Percentiles rank a stretch among this genome's conserved stretches.
Evolutionary conservation across 768 basidiomycete genomes (phyloP).

Genomic region (Dendrothele bispora): DNA sequence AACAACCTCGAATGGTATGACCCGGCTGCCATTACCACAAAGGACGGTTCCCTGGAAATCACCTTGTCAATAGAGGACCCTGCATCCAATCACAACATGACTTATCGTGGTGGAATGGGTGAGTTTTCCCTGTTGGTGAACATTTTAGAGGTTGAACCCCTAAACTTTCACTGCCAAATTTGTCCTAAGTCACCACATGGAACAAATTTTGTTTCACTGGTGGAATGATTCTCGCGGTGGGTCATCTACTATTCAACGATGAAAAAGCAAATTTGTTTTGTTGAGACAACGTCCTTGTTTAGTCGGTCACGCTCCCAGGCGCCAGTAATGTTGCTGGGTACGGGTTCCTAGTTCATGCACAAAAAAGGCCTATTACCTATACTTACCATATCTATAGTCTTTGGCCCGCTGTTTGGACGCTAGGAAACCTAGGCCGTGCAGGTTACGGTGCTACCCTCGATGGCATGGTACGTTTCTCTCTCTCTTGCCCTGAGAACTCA

Average conservation of each 20-base stretch:
- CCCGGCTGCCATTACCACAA: constrained; percentile 64
- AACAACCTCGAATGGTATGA: constrained; percentile 82
- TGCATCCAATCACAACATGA: constrained; percentile 63
- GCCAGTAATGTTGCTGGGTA: constrained; percentile 10
- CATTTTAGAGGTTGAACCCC: too few relatives aligned
- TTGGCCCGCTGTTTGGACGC: constrained; percentile 28
- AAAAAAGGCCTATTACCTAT: too few relatives aligned
- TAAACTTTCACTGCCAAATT: too few relatives aligned
- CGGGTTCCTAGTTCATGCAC: too few relatives aligned
- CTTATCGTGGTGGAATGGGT: constrained; percentile 43
- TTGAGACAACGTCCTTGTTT: too few relatives aligned
- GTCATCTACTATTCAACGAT: too few relatives aligned
- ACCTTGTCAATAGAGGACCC: constrained; percentile 73
- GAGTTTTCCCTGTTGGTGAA: too few relatives aligned
- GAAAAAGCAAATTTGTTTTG: too few relatives aligned
- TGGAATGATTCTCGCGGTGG: constrained; percentile 58
- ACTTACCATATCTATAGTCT: neutral
- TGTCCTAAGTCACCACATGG: constrained; percentile 28
- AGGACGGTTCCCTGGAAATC: constrained; percentile 68
- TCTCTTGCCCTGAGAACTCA: neutral
- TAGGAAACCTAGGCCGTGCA: constrained; percentile 59
- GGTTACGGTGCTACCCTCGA: constrained; percentile 70
- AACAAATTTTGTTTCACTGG: constrained; percentile 85
- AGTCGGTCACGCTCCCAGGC: constrained; percentile 7
- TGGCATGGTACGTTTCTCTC: constrained; percentile 46